Evolutionary conservation across 192 early-diverging fungal genomes (phyloP), one percentile per base, ranked within the genome.

Genomic region (Entomortierella beljakovae): DNA sequence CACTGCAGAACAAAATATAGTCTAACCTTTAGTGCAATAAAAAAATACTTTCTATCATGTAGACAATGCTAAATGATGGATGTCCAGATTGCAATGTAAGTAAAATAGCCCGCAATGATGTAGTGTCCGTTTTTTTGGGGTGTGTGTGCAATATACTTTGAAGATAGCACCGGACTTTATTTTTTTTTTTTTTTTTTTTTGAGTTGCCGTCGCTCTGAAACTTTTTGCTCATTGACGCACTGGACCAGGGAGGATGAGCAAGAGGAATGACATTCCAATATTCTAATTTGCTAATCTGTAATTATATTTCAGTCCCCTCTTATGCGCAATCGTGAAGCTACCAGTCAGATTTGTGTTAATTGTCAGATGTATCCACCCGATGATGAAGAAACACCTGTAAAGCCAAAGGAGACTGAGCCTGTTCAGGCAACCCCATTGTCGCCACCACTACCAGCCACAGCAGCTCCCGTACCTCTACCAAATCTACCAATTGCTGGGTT

Each of bases 61-160:
- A 76, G 73, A 37, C 65, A 9, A 60, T 76, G 65, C 33, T 76
- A 10, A 76, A 76, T 32, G 73, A 76, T 16, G 73, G 73, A 18
- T 76, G 73, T 33, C 73, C 73, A 28, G 73, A 76, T 26, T 76
- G 73, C 73, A 68, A 68, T 51, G 73, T 76, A 76, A 62, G 73
- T 61, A 40, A 48, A 31, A 29, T 62, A 10, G 60, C 35, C 9
- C 8, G 8, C 8, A 59, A 25, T 59, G 37, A 22, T 59, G 23
- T 59, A 59, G 57, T 23, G 23, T 59, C n/a, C n/a, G n/a, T n/a
- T n/a, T n/a, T n/a, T n/a, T n/a, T n/a, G n/a, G n/a, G n/a, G n/a
- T n/a, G n/a, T n/a, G n/a, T n/a, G n/a, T n/a, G n/a, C n/a, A n/a
- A n/a, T n/a, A n/a, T n/a, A n/a, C n/a, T n/a, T n/a, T n/a, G n/a